Conservation (phyloP, 2,329 filamentous ascomycete species). For the Pestalotiopsis sp. region DNA sequence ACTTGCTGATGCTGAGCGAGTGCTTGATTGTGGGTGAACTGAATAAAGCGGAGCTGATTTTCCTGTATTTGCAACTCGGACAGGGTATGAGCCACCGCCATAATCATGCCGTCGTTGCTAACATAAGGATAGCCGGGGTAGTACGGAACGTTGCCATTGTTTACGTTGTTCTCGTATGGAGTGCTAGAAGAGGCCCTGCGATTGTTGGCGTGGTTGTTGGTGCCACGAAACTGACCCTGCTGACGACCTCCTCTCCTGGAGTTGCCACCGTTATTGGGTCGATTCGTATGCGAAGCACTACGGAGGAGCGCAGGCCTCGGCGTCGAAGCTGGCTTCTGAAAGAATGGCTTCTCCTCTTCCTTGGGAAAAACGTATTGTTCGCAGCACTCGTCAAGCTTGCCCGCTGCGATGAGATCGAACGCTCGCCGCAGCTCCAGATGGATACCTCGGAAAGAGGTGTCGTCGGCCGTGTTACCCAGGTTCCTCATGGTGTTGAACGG, state of each 20-base stretch:
- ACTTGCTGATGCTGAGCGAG: conserved; percentile 43
- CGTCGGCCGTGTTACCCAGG: conserved; percentile 93
- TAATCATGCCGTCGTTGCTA: conserved; percentile 51
- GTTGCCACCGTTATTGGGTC: conserved; percentile 48
- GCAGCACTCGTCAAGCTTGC: conserved; percentile 80
- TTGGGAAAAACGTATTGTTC: conserved; percentile 87
- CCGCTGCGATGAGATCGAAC: conserved; percentile 78
- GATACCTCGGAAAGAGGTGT: conserved; percentile 88
- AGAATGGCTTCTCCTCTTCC: conserved; percentile 67
- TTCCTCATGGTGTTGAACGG: conserved; percentile 91
- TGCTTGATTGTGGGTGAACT: conserved; percentile 48
- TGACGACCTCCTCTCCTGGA: conserved; percentile 52
- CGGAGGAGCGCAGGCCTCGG: conserved; percentile 59
- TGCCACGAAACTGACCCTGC: conserved; percentile 34
- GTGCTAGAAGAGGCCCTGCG: conserved; percentile 55
- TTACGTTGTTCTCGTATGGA: conserved; percentile 55
- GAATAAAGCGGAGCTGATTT: conserved; percentile 44
- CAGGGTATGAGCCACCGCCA: conserved; percentile 44
- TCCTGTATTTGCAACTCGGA: conserved; percentile 49
- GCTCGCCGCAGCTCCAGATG: conserved; percentile 88
- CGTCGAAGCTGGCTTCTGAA: conserved; percentile 56
- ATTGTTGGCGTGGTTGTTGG: conserved; percentile 45
- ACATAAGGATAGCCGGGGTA: conserved; percentile 42
- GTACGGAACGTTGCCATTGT: conserved; percentile 39
- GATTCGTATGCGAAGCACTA: conserved; percentile 62